Conservation (phyloP, 169 alveolate genomes). For the Theileria luwenshuni region DNA sequence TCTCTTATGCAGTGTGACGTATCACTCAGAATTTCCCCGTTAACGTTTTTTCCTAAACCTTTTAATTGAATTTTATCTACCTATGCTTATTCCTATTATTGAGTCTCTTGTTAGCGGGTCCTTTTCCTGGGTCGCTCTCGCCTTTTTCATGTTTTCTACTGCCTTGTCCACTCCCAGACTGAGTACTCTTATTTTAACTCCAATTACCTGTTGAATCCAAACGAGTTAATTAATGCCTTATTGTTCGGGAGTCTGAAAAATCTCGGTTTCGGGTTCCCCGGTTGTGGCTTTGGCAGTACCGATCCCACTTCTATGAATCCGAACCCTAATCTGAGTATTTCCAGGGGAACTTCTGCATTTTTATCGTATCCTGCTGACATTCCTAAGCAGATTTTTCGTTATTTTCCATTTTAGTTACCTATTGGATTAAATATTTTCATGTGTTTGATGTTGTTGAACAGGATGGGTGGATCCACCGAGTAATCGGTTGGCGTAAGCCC, state of each 20-base stretch:
- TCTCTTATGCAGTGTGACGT: slow-evolving; percentile 60
- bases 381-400: slow-evolving; percentile 72
- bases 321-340: slow-evolving; percentile 79
- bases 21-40: slow-evolving; percentile 74
- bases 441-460: slow-evolving; percentile 40
- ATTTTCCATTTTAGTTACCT: slow-evolving; percentile 15
- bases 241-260: slow-evolving; percentile 75
- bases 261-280: slow-evolving; percentile 84
- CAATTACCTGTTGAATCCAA: slow-evolving; percentile 80
- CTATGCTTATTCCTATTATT: slow-evolving; percentile 83
- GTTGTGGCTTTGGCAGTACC: slow-evolving; percentile 82
- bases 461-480: slow-evolving; percentile 66
- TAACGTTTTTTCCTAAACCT: slow-evolving; percentile 70
- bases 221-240: slow-evolving; percentile 77
- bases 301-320: slow-evolving; percentile 87
- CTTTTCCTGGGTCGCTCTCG: slow-evolving; percentile 65
- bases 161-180: slow-evolving; percentile 80
- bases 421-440: slow-evolving; percentile 57
- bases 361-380: slow-evolving; percentile 89
- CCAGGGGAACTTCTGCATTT: slow-evolving; percentile 78
- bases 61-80: slow-evolving; percentile 18
- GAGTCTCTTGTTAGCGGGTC: slow-evolving; percentile 75
- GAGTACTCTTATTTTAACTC: background rate
- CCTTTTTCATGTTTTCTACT: slow-evolving; percentile 64
- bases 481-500: slow-evolving; percentile 74